Percentiles rank a stretch among this genome's conserved stretches.
These are phyloP conservation scores for Glebionis coronaria DNA, from an alignment of 129 eudicot genomes.

Conservation along the genomic window DNA sequence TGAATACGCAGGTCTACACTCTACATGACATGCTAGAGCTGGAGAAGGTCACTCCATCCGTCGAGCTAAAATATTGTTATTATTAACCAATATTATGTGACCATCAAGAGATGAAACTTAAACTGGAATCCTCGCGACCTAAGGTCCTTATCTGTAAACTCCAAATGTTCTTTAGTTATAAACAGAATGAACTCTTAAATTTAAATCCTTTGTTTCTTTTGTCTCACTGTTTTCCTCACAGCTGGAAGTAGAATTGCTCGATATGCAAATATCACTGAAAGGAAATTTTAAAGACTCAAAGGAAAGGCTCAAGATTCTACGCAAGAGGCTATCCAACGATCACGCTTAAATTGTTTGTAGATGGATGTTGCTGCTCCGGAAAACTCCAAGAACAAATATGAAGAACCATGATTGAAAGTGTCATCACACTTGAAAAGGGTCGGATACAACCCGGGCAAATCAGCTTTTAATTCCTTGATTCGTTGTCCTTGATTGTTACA, in stretches of 20 bases:
- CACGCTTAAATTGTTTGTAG: neutral
- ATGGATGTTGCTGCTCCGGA: no score
- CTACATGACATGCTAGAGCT: slow-evolving; percentile 36
- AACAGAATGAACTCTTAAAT: neutral
- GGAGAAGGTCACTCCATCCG: slow-evolving; percentile 43
- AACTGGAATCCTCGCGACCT: slow-evolving; percentile 41
- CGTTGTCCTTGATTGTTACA: no score
- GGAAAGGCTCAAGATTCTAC: slow-evolving; percentile 37
- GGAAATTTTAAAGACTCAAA: slow-evolving; percentile 31
- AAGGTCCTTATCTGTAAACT: slow-evolving; percentile 38
- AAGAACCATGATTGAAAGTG: no score
- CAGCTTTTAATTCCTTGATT: no score
- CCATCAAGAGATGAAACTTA: slow-evolving; percentile 39
- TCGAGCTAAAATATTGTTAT: slow-evolving; percentile 31
- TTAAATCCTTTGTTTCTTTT: neutral
- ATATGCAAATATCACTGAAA: slow-evolving; percentile 40
- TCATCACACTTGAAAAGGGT: no score
- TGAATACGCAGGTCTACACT: slow-evolving; percentile 47
- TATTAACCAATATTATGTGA: slow-evolving; percentile 42
- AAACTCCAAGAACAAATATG: no score
- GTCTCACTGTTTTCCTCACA: slow-evolving; percentile 21
- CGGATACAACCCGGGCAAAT: no score
- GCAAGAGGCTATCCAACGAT: slow-evolving; percentile 43
- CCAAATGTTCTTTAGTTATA: neutral
- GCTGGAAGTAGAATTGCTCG: slow-evolving; percentile 50